Evolutionary conservation across 1,284 basidiomycete species (phyloP).

Genomic region (Cryptococcus deneoformans): DNA sequence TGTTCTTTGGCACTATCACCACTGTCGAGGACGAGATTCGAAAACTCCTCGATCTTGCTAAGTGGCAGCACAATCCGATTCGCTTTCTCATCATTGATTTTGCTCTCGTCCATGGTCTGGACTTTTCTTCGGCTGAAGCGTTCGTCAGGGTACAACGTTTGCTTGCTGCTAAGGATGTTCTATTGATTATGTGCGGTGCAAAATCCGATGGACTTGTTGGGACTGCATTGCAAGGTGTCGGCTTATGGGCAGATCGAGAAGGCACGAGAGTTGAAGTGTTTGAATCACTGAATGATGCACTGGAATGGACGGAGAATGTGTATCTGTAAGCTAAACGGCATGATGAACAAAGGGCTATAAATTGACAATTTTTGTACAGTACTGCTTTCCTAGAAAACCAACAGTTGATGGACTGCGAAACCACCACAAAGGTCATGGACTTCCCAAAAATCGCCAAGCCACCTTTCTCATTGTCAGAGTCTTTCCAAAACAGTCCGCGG

Average conservation of each 20-base stretch:
- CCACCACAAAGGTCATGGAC: constrained; percentile 26
- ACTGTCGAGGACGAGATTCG: constrained; percentile 68
- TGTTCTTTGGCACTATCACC: constrained; percentile 96
- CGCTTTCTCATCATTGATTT: constrained; percentile 88
- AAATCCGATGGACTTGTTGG: constrained; percentile 62
- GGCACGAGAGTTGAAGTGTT: constrained; percentile 76
- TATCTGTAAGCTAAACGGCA: constrained; percentile 58
- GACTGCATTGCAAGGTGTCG: constrained; percentile 68
- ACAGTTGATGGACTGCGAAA: constrained; percentile 17
- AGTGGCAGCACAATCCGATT: constrained; percentile 76
- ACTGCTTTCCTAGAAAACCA: constrained; percentile 49
- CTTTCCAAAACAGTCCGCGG: constrained; percentile 69
- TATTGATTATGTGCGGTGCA: constrained; percentile 87
- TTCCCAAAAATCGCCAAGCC: constrained; percentile 41
- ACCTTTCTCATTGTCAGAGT: constrained; percentile 55
- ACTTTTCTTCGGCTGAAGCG: constrained; percentile 93
- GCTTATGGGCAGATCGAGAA: constrained; percentile 64
- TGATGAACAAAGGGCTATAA: background rate
- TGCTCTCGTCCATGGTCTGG: constrained; percentile 79
- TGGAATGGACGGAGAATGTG: constrained; percentile 93
- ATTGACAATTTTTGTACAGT: constrained; percentile 15
- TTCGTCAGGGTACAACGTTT: constrained; percentile 88
- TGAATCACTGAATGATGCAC: constrained; percentile 77
- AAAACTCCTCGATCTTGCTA: constrained; percentile 68
- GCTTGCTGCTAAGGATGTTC: constrained; percentile 69